Evolutionary conservation across 352 stramenopile species (phyloP), one percentile per base, ranked within the genome.

Genomic region (Ochromonadaceae sp.): DNA sequence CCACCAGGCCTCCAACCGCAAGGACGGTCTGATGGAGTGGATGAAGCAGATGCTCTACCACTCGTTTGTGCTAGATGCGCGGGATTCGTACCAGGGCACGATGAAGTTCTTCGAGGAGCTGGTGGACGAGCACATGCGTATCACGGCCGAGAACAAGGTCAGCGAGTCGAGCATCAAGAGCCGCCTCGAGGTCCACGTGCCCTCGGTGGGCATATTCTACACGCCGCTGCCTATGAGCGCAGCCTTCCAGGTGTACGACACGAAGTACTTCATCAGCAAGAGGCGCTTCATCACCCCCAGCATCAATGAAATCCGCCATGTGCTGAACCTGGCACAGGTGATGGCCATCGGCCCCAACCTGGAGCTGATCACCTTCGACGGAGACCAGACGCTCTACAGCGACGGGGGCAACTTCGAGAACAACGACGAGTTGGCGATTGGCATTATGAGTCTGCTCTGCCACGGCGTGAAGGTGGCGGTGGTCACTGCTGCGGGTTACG

Each of bases 301-400:
- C 2, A 85, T 86, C 57, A 84, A 86, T 72, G 80, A 86, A 67
- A 78, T 85, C 60, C 73, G 80, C 17, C 76, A 85, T 55, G 84
- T 85, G 47, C 65, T 86, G 40, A 86, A 86, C 68, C 44, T 83
- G 20, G 76, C 78, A 41, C 80, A 86, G 47, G 75, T 86, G 34
- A 79, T 84, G 68, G 78, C 78, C 0, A 74, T 50, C 55, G 69
- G 60, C 14, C 31, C 38, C 10, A 28, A 35, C 28, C 30, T 69
- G 12, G 75, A 76, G 46, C 66, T 87, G 38, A 76, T 87, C 35
- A 79, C 71, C 31, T 87, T 87, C 68, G 80, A 87, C 72, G 80
- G 80, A 49, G 80, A 87, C 67, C 78, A 84, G 49, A 87, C 80
- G 10, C 66, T 87, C 0, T 87, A 87, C 59, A 71, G 49, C 0